These are phyloP conservation scores for Cryphonectria japonica DNA, from an alignment of 2,329 filamentous ascomycete genomes.

Conservation along the genomic window DNA sequence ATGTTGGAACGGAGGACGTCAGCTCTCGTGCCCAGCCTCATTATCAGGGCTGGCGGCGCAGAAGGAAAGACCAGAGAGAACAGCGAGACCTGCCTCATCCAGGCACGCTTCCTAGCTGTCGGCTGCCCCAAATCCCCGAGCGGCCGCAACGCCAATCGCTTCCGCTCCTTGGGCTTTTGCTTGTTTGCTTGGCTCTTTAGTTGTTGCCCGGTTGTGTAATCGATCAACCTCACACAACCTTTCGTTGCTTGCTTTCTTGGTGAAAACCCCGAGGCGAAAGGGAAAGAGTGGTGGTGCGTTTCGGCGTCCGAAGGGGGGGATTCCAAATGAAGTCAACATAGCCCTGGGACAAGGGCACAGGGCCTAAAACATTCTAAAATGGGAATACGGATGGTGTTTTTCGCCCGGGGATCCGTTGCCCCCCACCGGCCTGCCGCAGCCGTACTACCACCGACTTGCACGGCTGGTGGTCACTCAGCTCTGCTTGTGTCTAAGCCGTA, in stretches of 20 bases:
- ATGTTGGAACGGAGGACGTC: background rate
- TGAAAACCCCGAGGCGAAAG: constrained; percentile 4
- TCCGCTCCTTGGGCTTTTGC: background rate
- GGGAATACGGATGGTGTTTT: constrained; percentile 15
- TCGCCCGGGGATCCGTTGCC: constrained; percentile 14
- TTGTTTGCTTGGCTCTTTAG: background rate
- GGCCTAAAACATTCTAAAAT: constrained; percentile 15
- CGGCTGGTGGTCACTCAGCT: background rate
- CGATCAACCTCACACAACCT: background rate
- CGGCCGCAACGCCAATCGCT: constrained; percentile 14
- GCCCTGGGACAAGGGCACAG: background rate
- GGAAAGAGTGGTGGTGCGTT: constrained; percentile 17
- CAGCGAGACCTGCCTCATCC: constrained; percentile 12
- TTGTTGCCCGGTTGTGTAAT: background rate
- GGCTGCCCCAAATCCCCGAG: constrained; percentile 17
- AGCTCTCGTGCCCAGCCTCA: background rate
- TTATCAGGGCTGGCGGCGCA: background rate
- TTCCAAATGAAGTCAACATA: background rate
- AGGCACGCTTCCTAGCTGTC: background rate
- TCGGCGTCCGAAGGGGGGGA: constrained; percentile 16
- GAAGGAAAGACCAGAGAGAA: background rate
- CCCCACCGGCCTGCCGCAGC: constrained; percentile 25
- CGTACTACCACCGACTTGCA: constrained; percentile 3
- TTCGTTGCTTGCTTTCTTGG: background rate
- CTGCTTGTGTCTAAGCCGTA: background rate